A percentile compares a stretch with the other conserved stretches of the same genome.
Conservation (phyloP, 2,329 filamentous ascomycete genomes). For the Neonectria punicea region DNA sequence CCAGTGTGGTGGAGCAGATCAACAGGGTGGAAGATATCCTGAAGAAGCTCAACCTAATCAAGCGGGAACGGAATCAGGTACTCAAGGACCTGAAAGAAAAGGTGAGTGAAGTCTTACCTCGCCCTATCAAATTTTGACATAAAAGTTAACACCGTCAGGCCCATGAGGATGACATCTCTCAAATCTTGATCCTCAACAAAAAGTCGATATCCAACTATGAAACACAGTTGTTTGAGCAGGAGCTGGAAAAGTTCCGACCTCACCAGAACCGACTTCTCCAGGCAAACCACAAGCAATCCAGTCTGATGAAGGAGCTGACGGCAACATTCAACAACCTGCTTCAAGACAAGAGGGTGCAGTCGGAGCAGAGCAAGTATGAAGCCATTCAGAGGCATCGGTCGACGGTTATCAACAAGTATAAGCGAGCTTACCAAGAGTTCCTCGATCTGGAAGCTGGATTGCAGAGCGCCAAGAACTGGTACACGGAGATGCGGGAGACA, state of each 20-base stretch:
- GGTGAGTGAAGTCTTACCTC: constrained; percentile 62
- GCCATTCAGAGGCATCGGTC: constrained; percentile 84
- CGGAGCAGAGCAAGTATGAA: constrained; percentile 97
- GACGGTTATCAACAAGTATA: constrained; percentile 85
- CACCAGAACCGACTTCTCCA: constrained; percentile 92
- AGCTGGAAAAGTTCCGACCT: constrained; percentile 96
- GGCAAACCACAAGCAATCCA: constrained; percentile 94
- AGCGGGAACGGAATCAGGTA: constrained; percentile 90
- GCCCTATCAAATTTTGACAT: background rate
- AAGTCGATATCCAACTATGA: constrained; percentile 95
- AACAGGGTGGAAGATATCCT: constrained; percentile 87
- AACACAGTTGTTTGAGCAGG: constrained; percentile 89
- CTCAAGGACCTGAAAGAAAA: constrained; percentile 98
- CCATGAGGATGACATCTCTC: constrained; percentile 96
- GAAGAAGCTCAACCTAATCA: constrained; percentile 90
- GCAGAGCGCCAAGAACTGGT: constrained; percentile 90
- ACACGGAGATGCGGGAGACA: constrained; percentile 94
- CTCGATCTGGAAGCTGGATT: constrained; percentile 88
- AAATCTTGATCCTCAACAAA: constrained; percentile 97
- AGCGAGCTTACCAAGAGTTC: constrained; percentile 91
- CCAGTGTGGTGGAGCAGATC: constrained; percentile 90
- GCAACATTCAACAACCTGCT: constrained; percentile 86
- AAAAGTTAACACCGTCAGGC: constrained; percentile 65
- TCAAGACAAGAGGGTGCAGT: constrained; percentile 91
- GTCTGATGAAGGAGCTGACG: constrained; percentile 94